Percentiles rank a stretch among this genome's conserved stretches.
These are phyloP conservation scores for Chytriomyces sp. DNA, from an alignment of 192 early-diverging fungal genomes.

Conservation along the genomic window DNA sequence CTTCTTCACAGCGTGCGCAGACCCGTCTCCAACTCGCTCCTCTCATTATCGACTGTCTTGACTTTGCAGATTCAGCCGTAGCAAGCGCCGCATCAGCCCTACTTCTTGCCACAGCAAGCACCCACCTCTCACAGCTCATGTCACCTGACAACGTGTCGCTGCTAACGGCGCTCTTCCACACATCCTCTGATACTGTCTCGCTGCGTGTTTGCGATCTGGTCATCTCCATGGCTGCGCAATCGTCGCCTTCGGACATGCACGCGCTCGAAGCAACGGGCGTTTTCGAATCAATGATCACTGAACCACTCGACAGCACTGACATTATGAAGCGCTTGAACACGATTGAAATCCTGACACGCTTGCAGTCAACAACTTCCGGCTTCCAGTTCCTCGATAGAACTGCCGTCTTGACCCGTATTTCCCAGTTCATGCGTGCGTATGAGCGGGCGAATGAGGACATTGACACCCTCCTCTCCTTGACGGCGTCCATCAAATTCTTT, in stretches of 20 bases:
- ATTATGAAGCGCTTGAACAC: slow-evolving; percentile 5
- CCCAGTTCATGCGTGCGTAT: not conserved
- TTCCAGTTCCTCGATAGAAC: slow-evolving; percentile 16
- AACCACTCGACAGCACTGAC: not conserved
- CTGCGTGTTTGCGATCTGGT: slow-evolving; percentile 5
- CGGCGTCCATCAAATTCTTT: slow-evolving; percentile 11
- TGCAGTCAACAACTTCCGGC: not conserved
- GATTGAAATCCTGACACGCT: slow-evolving; percentile 3
- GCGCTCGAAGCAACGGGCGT: slow-evolving; percentile 1
- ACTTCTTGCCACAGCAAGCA: not conserved
- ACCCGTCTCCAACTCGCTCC: not conserved
- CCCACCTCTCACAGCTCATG: not conserved
- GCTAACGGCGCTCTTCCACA: not conserved
- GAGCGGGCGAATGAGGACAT: not conserved
- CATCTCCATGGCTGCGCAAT: slow-evolving; percentile 1
- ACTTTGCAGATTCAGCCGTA: not conserved
- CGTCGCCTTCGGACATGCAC: not conserved
- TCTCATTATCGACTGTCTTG: slow-evolving; percentile 2
- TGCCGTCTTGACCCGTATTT: not conserved
- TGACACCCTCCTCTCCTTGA: not conserved
- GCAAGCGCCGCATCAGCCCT: not conserved
- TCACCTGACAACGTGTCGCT: not conserved
- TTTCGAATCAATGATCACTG: not conserved
- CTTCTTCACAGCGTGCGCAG: not conserved
- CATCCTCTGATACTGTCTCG: not conserved